Base-by-base conservation (phyloP, 2,329 filamentous ascomycete genomes). In the Diaporthe humulicola region DNA sequence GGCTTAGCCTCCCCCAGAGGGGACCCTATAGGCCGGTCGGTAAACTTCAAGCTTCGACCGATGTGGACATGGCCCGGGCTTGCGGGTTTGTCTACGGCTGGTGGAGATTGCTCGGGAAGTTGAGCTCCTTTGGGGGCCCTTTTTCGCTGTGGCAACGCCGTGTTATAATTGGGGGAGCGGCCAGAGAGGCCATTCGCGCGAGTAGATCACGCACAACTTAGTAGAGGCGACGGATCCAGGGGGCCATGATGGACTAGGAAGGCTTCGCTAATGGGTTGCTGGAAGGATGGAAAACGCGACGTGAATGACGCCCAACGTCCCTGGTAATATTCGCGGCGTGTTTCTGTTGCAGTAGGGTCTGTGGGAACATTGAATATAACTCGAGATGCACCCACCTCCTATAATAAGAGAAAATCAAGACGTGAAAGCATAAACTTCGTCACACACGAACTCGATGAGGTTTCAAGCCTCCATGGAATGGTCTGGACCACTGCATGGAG, bases 51-150 rank as follows among this genome's bases (percentile, higher is more conserved):
- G 30, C 45, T 66, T 69, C 48, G 33, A 40, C 64, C 64, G 45
- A 54, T 54, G 48, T 19, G 64, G 64, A 54, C 33, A 36, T 69
- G 64, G 48, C 48, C 64, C 64, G 64, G 64, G 64, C 48, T 45
- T 36, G 33, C 64, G 48, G 33, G 40, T 22, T 22, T 4, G 40
- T 15, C 60, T 52, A 33, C n/a, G 22, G n/a, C 33, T 54, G n/a
- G 30, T 52, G 64, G 64, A 69, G 45, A 54, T 69, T 40, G 30
- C 45, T 67, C 64, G 64, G 64, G 30, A 48, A 67, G 64, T 67
- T 67, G 45, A 38, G 64, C 64, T 38, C 28, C 28, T 25, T 25
- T 22, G 61, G 42, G 36, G 30, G 42, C 42, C 14, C 25, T 12
- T 25, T 52, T 22, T 25, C n/a, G 42, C 42, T n/a, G 30, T 33